Percentiles rank a stretch among this genome's conserved stretches.
Conservation (phyloP, 129 eudicot species). For the Flaveria ramosissima region DNA sequence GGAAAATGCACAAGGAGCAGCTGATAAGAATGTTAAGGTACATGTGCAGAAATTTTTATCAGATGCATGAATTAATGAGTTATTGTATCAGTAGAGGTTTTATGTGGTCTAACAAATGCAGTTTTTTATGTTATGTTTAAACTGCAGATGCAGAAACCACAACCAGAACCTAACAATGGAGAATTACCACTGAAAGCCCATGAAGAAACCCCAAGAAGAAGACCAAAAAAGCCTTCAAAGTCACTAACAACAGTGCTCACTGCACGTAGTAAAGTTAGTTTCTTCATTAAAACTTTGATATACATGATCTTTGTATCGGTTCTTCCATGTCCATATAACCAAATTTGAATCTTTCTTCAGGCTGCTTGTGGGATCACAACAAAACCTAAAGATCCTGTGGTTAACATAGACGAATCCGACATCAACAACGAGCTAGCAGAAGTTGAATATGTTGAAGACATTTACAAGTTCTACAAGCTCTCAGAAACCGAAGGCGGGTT, state of each 20-base stretch:
- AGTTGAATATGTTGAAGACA: constrained; percentile 86
- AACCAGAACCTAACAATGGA: constrained; percentile 34
- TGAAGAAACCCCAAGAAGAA: constrained; percentile 36
- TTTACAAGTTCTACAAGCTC: constrained; percentile 75
- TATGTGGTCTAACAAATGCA: background rate
- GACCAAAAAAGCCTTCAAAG: constrained; percentile 44
- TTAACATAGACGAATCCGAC: constrained; percentile 71
- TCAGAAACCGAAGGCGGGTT: constrained; percentile 67
- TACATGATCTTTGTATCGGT: background rate
- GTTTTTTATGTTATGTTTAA: background rate
- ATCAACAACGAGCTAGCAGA: constrained; percentile 70
- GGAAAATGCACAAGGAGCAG: constrained; percentile 39
- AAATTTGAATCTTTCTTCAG: constrained; percentile 35
- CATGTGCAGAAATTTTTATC: background rate
- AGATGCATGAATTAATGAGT: too few species aligned
- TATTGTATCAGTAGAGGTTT: background rate
- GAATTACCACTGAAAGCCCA: constrained; percentile 35
- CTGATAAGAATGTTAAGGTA: constrained; percentile 53
- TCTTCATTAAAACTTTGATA: background rate
- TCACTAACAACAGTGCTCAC: constrained; percentile 65
- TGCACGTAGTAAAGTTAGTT: constrained; percentile 81
- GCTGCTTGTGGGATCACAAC: constrained; percentile 66
- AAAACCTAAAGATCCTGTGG: constrained; percentile 53
- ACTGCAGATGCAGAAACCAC: constrained; percentile 49
- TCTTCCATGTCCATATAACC: background rate